Evolutionary conservation across 306 rosid genomes (phyloP).

Genomic region (Heteromeles arbutifolia): DNA sequence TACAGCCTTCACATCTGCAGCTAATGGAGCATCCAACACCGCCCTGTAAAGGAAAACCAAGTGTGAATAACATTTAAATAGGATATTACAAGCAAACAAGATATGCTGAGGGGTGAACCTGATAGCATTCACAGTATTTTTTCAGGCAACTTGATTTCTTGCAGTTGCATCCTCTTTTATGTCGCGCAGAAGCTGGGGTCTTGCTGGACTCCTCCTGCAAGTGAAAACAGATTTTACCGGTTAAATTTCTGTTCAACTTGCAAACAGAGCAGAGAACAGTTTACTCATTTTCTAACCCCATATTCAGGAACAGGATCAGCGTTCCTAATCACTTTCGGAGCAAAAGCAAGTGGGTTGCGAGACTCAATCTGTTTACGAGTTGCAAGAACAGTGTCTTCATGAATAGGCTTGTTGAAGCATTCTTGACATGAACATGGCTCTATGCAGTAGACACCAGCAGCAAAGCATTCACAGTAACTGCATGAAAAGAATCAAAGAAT

Average conservation of each 20-base stretch:
- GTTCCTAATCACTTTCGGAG: slow-evolving; percentile 77
- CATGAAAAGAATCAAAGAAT: background rate
- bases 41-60: slow-evolving; percentile 47
- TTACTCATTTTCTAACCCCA: slow-evolving; percentile 45
- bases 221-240: slow-evolving; percentile 10
- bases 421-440: slow-evolving; percentile 81
- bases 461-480: slow-evolving; percentile 94
- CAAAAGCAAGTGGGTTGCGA: slow-evolving; percentile 92
- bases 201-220: slow-evolving; percentile 70
- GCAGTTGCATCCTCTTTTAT: slow-evolving; percentile 91
- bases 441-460: slow-evolving; percentile 85
- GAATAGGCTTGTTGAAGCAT: slow-evolving; percentile 78
- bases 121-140: slow-evolving; percentile 87
- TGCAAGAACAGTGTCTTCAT: slow-evolving; percentile 69
- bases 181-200: slow-evolving; percentile 79
- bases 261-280: slow-evolving; percentile 1
- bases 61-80: slow-evolving; percentile 24
- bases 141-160: slow-evolving; percentile 80
- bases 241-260: slow-evolving; percentile 8
- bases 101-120: slow-evolving; percentile 43
- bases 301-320: slow-evolving; percentile 53
- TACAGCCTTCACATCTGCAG: slow-evolving; percentile 89
- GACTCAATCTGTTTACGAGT: slow-evolving; percentile 82
- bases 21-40: slow-evolving; percentile 81
- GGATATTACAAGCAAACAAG: slow-evolving; percentile 1